Percentiles rank a stretch among this genome's conserved stretches.
phyloP scores from a whole-genome alignment of 1,284 basidiomycete species.

The Ustilago nuda region DNA sequence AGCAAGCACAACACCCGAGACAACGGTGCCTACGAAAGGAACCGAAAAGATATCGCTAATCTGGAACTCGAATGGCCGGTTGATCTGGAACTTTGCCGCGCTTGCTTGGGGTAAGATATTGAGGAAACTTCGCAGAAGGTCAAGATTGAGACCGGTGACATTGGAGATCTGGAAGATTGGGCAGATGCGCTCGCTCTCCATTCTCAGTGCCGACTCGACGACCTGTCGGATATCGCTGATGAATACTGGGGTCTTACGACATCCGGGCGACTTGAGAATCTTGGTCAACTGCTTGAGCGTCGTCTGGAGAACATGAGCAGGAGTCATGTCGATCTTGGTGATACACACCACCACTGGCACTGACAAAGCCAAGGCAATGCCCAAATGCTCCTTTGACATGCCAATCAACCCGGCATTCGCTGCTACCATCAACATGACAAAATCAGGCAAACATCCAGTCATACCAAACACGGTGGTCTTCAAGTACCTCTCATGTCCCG shows the following conservation, averaged over 20 bases:
- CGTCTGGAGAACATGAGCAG: constrained; percentile 86
- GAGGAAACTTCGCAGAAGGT: constrained; percentile 72
- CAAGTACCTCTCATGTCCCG: constrained; percentile 70
- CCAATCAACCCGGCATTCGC: constrained; percentile 94
- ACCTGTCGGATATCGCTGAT: constrained; percentile 54
- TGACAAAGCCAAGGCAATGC: constrained; percentile 90
- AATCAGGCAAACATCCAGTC: constrained; percentile 92
- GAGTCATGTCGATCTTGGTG: constrained; percentile 99
- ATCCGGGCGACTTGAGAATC: constrained; percentile 92
- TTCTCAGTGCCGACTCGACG: constrained; percentile 59
- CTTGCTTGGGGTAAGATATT: constrained; percentile 67
- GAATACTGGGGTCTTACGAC: constrained; percentile 71
- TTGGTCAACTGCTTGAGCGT: constrained; percentile 93
- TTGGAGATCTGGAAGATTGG: constrained; percentile 95
- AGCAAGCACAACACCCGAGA: constrained; percentile 83
- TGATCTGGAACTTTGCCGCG: constrained; percentile 61
- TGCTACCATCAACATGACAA: constrained; percentile 94
- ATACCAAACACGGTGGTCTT: constrained; percentile 94
- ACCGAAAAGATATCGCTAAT: constrained; percentile 74
- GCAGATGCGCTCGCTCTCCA: constrained; percentile 75
- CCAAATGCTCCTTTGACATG: constrained; percentile 93
- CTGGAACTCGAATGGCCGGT: constrained; percentile 84
- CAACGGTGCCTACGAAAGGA: constrained; percentile 93
- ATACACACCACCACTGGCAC: constrained; percentile 94
- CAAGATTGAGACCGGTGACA: constrained; percentile 91